Evolutionary conservation across 78 protist genomes (phyloP), one percentile per base, ranked within the genome.

Genomic region (Dictyostelium brefeldianum): DNA sequence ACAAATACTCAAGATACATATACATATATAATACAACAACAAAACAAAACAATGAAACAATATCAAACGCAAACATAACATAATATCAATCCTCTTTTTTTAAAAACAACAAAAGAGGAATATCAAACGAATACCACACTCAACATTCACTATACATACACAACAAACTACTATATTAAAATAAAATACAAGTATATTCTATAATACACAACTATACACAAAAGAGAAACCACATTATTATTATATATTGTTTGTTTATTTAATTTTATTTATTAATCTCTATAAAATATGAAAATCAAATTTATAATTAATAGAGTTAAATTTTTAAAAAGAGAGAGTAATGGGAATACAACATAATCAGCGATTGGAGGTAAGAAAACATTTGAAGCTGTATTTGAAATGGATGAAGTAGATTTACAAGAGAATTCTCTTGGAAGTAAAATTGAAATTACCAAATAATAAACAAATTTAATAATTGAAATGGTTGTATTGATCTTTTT

Each of bases 271-370:
- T 25, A 25, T 62, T 62, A 67, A 67, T 67, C 75, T 67, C 75
- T 67, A 67, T 67, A 67, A 67, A 31, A 67, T 67, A 67, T 67
- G 47, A 67, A 67, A 67, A 67, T 67, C 48, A 67, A 67, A 67
- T 67, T 67, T 15, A 67, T 67, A 31, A 67, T 67, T 67, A 67
- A 67, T 31, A 67, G 47, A 67, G 75, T 67, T 29, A 67, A 47
- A 31, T 67, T 67, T 9, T 67, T 67, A 31, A 67, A 67, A 25
- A 67, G 47, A 27, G 75, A 67, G 4, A 67, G 17, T 15, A 67
- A 31, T 31, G 75, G 75, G 22, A 67, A 67, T 4, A 67, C 75
- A 5, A 67, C 75, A 67, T 67, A 67, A 31, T 67, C 75, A 31
- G 75, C 75, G 6, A 67, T 67, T 31, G 47, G 75, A 5, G 75